phyloP scores from a whole-genome alignment of 257 asterid genomes.

The Asclepias syriaca region DNA sequence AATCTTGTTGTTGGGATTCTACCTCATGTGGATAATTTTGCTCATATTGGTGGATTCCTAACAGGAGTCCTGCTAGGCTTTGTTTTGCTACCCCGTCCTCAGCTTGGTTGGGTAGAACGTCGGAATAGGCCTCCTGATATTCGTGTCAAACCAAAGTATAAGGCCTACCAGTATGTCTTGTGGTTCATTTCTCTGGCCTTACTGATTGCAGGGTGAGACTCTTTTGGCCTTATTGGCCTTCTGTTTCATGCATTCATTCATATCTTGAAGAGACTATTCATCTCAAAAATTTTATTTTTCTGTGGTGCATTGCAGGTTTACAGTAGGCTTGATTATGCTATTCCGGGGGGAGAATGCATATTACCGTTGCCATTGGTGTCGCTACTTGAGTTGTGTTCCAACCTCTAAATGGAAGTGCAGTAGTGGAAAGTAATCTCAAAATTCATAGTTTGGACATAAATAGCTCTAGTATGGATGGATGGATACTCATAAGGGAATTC shows the following conservation, averaged over 20 bases:
- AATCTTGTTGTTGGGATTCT: constrained; percentile 78
- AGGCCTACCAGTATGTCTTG: constrained; percentile 60
- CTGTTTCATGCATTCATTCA: neutral
- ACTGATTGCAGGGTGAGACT: constrained; percentile 57
- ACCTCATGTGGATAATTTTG: constrained; percentile 83
- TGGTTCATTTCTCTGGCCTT: constrained; percentile 50
- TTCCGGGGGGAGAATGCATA: constrained; percentile 71
- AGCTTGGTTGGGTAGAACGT: constrained; percentile 78
- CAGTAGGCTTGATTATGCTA: constrained; percentile 59
- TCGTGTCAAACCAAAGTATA: constrained; percentile 57
- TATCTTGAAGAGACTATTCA: neutral
- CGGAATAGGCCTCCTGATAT: constrained; percentile 44
- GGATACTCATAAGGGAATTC: neutral
- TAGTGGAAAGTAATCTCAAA: constrained; percentile 14
- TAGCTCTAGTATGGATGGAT: neutral
- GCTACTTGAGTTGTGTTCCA: constrained; percentile 65
- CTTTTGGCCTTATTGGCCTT: neutral
- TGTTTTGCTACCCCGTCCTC: constrained; percentile 75
- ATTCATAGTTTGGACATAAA: neutral
- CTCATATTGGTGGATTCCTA: constrained; percentile 89
- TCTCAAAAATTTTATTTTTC: neutral
- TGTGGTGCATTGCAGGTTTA: constrained; percentile 42
- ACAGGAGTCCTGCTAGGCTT: constrained; percentile 86
- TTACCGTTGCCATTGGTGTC: constrained; percentile 79
- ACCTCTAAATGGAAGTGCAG: constrained; percentile 74